A percentile compares a stretch with the other conserved stretches of the same genome.
These are phyloP conservation scores for Colletotrichum sp. DNA, from an alignment of 2,329 filamentous ascomycete species.

Conservation along the genomic window DNA sequence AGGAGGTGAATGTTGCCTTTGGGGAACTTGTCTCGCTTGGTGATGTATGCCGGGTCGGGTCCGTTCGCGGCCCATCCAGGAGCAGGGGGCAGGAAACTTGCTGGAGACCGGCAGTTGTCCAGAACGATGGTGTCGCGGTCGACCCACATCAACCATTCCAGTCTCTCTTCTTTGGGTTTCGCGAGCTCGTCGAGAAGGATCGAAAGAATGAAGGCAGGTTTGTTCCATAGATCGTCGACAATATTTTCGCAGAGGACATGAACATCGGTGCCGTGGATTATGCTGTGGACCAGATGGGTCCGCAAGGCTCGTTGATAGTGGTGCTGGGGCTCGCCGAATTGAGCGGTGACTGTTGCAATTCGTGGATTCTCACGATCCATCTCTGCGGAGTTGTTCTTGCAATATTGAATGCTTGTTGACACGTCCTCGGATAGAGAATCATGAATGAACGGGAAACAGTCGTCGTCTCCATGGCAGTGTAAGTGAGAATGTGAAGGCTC, in stretches of 20 bases:
- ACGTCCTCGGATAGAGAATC: background rate
- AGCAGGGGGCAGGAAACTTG: slow-evolving; percentile 13
- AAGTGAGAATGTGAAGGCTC: background rate
- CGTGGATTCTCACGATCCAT: background rate
- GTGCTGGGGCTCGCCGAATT: background rate
- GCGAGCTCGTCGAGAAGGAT: slow-evolving; percentile 26
- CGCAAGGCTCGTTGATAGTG: slow-evolving; percentile 30
- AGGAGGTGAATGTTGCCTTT: slow-evolving; percentile 6
- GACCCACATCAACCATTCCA: slow-evolving; percentile 25
- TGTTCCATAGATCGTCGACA: slow-evolving; percentile 38
- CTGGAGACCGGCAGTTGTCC: slow-evolving; percentile 16
- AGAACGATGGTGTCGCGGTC: slow-evolving; percentile 26
- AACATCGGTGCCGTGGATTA: slow-evolving; percentile 32
- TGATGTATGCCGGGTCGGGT: background rate
- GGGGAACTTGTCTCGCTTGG: background rate
- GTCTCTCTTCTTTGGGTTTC: slow-evolving; percentile 13
- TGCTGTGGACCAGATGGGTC: slow-evolving; percentile 38
- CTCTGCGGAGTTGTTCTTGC: background rate
- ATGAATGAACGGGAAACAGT: background rate
- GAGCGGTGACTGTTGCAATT: slow-evolving; percentile 6
- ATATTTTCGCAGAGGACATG: slow-evolving; percentile 35
- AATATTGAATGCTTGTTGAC: background rate
- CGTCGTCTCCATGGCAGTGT: background rate
- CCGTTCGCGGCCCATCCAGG: background rate
- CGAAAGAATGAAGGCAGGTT: slow-evolving; percentile 41